Base-by-base conservation (phyloP, 495 filamentous ascomycete species). In the Lindgomyces ingoldianus region DNA sequence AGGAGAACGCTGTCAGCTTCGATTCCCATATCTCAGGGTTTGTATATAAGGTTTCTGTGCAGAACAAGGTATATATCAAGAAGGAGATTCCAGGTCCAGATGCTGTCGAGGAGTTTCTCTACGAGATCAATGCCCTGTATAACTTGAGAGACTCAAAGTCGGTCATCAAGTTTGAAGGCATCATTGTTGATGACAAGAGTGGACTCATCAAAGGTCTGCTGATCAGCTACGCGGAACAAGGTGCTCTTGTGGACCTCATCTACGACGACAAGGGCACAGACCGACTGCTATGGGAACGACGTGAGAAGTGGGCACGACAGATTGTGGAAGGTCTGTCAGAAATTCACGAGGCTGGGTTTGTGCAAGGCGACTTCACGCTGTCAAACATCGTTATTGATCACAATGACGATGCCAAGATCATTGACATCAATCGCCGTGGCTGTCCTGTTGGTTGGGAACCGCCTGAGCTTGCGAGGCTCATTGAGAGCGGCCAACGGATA, bases 401-500 rank as follows among this genome's bases (percentile, higher is more conserved):
- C 1, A 73, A 89, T 36, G 85, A 92, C 74, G 83, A 97, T 70
- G 95, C 94, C 14, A 90, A 93, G 65, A 98, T 98, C 64, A 98
- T 98, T 74, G 94, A 98, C 77, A 98, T 98, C 81, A 98, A 98
- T 75, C 84, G 94, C 27, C 81, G 94, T 65, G 94, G 94, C 14
- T 98, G 94, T 67, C 94, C 94, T 0, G 91, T 98, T 1, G 94
- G 93, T 33, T 98, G 94, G 94, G 94, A 98, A 70, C 93, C 95
- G 2, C 95, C 95, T 0, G 94, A 98, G 75, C 89, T 96, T 44
- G 87, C 87, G 9, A 83, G 84, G 0, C 85, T 97, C 68, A 95
- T 98, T 61, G 87, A 93, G 54, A 93, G 88, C 77, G 91, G 91
- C 57, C 94, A 97, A 73, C 84, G 92, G 25, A 94, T 98, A 27